Base-by-base conservation (phyloP, 163 green algal genomes). In the Volvox carteri region DNA sequence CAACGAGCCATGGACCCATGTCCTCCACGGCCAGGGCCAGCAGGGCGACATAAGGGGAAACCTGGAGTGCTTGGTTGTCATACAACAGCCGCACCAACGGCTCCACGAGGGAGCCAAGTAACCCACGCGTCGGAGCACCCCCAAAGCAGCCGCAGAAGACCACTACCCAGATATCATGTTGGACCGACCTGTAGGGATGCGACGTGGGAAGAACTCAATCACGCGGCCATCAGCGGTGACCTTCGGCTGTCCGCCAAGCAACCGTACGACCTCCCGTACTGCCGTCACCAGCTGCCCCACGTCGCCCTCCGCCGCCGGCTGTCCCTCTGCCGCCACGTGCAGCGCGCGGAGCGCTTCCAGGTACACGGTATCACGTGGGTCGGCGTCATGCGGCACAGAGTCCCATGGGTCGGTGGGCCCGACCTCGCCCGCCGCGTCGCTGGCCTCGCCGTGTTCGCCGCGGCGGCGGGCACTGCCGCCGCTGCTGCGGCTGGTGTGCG, bases 341-440 rank as follows among this genome's bases (percentile, higher is more conserved):
- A 87, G 67, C 65, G 81, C 30, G 30, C 81, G 81, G 46, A 87
- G 81, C 81, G 81, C 81, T 30, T 87, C 81, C 21, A 87, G 67
- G 30, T 87, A 87, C 23, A 56, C 35, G 5, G 81, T 87, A 46
- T 87, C 81, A 21, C 81, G 81, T 11, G 81, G 81, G 65, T 87
- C 81, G 21, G 44, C 44, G 21, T 87, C 80, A n/a, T n/a, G 16
- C 39, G 70, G 70, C 70, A 78, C 14, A 30, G 18, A 37, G 70
- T 78, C 70, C 70, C 70, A 78, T 56, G 70, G 70, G 70, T 78
- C 70, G 14, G 41, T 37, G 21, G 21, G 70, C 16, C 8, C 70
- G 8, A 9, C 39, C 70, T 78, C 70, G 23, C 39, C 39, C 7
- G 37, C 70, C 14, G 70, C 70, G 39, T 14, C 37, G 1, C 35